Base-by-base conservation (phyloP, 768 basidiomycete species). In the Mycena leptocephala region DNA sequence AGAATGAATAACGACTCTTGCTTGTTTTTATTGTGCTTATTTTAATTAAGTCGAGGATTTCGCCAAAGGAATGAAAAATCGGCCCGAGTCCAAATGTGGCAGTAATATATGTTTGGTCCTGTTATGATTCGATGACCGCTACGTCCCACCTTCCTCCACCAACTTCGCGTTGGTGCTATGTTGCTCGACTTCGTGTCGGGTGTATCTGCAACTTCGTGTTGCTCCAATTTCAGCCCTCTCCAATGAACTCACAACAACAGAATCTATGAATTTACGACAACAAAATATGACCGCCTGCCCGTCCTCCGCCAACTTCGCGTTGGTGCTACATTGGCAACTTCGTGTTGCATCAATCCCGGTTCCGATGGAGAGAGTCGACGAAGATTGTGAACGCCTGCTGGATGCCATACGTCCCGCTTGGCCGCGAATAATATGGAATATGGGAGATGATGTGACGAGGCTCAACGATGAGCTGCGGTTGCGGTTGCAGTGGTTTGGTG, bases 401-500 rank as follows among this genome's bases (percentile, higher is more conserved):
- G 55, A 73, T 66, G 5, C 56, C 75, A 67, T 51, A 76, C 30
- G 51, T 71, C 41, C 75, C 74, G 55, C 32, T 32, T 8, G 71
- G 76, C 48, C 70, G 71, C 61, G 1, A 1, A 9, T 24, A 28
- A 22, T 41, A 63, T 5, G 66, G 18, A 16, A 77, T 22, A 65
- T 77, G 71, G 39, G 66, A 59, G 41, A 77, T 69, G 18, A 77
- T 66, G 53, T 73, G 71, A 20, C 41, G 24, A 16, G 67, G 71
- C 62, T 73, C 67, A 20, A 77, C 20, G 43, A 77, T 10, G 22
- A 73, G 28, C 37, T 20, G 26, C 22, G 55, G 8, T 26, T 43
- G 16, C 16, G 61, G 61, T 2, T 6, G 24, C 32, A 3, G 13
- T 26, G 76, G 68, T 10, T 58, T 7, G 20, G 74, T 28, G 61